Base-by-base conservation (phyloP, 2,329 filamentous ascomycete genomes). In the Diaporthe sp. region DNA sequence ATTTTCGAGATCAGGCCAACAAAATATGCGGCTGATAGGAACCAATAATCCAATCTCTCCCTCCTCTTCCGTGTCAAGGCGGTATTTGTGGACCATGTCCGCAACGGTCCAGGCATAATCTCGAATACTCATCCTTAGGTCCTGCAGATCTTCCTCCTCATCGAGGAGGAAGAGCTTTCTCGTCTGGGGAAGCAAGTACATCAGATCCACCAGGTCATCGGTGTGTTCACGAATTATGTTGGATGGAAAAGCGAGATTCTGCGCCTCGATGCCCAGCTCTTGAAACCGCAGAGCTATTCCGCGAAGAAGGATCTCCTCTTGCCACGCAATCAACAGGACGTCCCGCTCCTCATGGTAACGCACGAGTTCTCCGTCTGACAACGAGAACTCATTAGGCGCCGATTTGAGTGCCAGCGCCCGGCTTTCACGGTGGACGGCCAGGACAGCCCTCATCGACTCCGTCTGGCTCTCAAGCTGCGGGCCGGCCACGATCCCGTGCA, bases 341-440 rank as follows among this genome's bases (percentile, higher is more conserved):
- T 86, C 85, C 0, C 77, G 77, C 0, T 82, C 73, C 5, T 73
- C 46, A 17, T 73, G 58, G 25, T 73, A 73, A n/a, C 34, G 71
- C 8, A 73, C 31, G 37, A 65, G 6, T 25, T 55, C 58, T 6
- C 58, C 58, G 78, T 76, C 67, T 83, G 82, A 71, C 83, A 85
- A 10, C 4, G 82, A 78, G 1, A 86, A 79, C 39, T 46, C 67
- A 31, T 86, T 77, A 0, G 85, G 85, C 13, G 82, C 83, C 3
- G 74, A 77, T 10, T 77, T 79, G 53, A 81, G 75, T 6, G 80
- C 84, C 4, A 85, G 73, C 19, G 74, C 77, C 37, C 85, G 84
- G n/a, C 83, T 83, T 76, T 86, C 84, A 10, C 79, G 77, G 51
- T 84, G 80, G 12, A 83, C 79, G 2, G 84, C 81, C 44, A 85